These are phyloP conservation scores for Globisporangium perplexum DNA, from an alignment of 352 stramenopile genomes.

Conservation along the genomic window DNA sequence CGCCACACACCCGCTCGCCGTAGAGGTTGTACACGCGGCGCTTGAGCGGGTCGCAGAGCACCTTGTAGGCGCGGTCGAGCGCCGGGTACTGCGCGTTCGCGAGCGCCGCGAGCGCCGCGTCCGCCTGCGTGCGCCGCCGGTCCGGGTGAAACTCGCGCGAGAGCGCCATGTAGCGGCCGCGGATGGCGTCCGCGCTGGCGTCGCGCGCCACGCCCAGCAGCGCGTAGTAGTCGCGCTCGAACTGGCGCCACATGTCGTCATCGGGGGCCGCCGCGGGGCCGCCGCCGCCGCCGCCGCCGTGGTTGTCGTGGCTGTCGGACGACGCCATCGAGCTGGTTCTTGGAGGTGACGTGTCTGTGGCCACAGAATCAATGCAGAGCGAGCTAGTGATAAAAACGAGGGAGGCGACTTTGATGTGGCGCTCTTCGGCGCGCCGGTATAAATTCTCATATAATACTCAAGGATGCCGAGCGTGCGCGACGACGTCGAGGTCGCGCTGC, in stretches of 20 bases:
- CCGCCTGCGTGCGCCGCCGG: constrained; percentile 36
- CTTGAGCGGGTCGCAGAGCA: constrained; percentile 61
- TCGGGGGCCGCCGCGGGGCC: constrained; percentile 8
- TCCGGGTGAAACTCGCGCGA: constrained; percentile 86
- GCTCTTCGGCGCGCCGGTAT: too few species aligned
- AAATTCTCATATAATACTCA: too few species aligned
- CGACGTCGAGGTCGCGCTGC: constrained; percentile 61
- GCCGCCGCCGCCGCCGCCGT: background rate
- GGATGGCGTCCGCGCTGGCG: constrained; percentile 59
- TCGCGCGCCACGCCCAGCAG: constrained; percentile 60
- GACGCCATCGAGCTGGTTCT: constrained; percentile 4
- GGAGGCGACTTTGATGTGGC: too few species aligned
- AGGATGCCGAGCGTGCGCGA: constrained; percentile 61
- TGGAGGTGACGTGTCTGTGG: background rate
- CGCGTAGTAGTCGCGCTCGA: constrained; percentile 82
- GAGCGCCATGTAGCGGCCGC: constrained; percentile 55
- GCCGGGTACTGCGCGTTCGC: constrained; percentile 75
- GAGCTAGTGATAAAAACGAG: too few species aligned
- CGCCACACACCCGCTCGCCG: constrained; percentile 41
- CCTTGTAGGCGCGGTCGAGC: constrained; percentile 81
- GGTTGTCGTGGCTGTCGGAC: constrained; percentile 7
- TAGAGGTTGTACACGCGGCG: constrained; percentile 74
- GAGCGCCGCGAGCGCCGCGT: constrained; percentile 46
- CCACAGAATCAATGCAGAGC: constrained; percentile 4
- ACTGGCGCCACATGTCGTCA: constrained; percentile 37